Evolutionary conservation across 176 grass and related monocot genomes (phyloP).

Genomic region (Hordeum marinum): DNA sequence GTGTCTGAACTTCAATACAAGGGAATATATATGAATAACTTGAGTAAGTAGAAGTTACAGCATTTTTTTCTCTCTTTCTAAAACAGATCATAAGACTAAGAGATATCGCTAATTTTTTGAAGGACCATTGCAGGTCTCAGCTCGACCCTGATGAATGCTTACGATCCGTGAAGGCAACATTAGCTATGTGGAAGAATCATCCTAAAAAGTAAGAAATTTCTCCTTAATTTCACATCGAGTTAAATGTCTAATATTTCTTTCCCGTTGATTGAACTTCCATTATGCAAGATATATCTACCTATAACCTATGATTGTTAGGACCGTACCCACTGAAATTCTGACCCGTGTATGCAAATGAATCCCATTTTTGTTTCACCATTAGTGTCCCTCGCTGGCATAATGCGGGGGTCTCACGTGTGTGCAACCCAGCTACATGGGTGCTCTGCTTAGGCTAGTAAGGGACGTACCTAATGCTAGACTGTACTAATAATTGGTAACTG

Average conservation of each 20-base stretch:
- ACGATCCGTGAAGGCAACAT: background rate
- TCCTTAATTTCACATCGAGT: background rate
- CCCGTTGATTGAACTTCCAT: background rate
- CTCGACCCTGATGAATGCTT: background rate
- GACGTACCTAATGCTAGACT: too few relatives aligned
- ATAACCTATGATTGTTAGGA: background rate
- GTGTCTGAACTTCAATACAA: too few relatives aligned
- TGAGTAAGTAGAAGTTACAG: background rate
- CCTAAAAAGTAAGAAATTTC: background rate
- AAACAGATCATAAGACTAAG: background rate
- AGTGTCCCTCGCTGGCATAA: background rate
- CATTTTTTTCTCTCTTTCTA: background rate
- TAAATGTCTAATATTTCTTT: background rate
- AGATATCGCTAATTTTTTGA: background rate
- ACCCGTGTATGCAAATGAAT: background rate
- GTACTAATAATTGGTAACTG: background rate
- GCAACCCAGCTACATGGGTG: background rate
- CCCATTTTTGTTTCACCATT: background rate
- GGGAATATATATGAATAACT: background rate
- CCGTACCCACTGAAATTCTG: background rate
- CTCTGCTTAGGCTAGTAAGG: background rate
- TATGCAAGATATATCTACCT: background rate
- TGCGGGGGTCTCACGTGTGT: background rate
- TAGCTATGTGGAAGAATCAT: background rate
- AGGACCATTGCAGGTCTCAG: background rate